Conservation (phyloP, 495 filamentous ascomycete species). For the Amorphotheca resinae region DNA sequence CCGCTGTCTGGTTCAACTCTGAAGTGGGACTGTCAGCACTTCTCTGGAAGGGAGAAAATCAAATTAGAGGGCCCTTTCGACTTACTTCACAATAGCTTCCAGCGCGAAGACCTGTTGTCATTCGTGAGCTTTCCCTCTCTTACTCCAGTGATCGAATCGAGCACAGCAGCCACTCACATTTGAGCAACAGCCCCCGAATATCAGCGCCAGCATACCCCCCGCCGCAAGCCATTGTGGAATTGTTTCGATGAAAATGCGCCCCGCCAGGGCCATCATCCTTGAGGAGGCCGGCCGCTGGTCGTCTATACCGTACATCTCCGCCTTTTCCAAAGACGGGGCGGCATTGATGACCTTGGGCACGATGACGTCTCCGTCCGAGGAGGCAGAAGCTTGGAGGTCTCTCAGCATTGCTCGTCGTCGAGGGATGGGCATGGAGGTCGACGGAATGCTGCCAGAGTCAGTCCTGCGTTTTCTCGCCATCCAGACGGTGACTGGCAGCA, state of each 20-base stretch:
- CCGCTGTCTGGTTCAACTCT: conserved; percentile 50
- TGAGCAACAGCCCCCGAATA: conserved; percentile 95
- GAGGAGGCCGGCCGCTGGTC: conserved; percentile 40
- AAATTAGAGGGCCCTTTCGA: not conserved
- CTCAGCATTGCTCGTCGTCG: conserved; percentile 19
- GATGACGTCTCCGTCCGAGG: conserved; percentile 20
- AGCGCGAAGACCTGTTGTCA: conserved; percentile 68
- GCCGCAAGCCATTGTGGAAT: conserved; percentile 57
- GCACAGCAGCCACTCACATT: conserved; percentile 50
- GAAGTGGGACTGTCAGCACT: conserved; percentile 15
- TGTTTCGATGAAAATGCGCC: conserved; percentile 44
- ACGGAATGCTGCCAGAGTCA: conserved; percentile 17
- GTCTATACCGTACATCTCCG: conserved; percentile 43
- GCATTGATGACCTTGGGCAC: conserved; percentile 40
- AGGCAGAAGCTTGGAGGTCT: conserved; percentile 20
- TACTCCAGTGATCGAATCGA: not conserved
- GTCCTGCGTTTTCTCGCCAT: conserved; percentile 22
- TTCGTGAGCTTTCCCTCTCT: conserved; percentile 21
- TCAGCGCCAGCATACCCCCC: conserved; percentile 65
- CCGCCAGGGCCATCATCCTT: conserved; percentile 38
- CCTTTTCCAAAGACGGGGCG: conserved; percentile 41
- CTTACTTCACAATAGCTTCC: conserved; percentile 88
- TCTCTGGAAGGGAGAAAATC: not conserved
- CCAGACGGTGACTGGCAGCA: too few species aligned
- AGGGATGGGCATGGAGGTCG: conserved; percentile 12